Base-by-base conservation (phyloP, 106 monocot genomes). In the Dendrobium officinale region DNA sequence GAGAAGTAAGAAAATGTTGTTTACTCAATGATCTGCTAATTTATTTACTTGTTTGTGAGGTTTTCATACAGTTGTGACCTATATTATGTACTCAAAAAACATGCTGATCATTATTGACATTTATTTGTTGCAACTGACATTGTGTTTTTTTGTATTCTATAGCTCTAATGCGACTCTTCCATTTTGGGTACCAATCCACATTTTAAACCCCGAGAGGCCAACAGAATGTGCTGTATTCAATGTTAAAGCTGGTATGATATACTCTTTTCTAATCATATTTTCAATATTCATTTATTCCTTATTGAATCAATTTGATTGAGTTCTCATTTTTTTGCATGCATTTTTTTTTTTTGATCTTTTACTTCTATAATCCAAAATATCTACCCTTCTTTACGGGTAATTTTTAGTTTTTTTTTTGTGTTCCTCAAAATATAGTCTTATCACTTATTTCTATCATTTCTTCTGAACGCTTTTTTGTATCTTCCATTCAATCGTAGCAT, bases 141-240 rank as follows among this genome's bases (percentile, higher is more conserved):
- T 3, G 58, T 83, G 9, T 67, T 49, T 72, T 44, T 42, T 72
- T 10, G 16, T 67, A 55, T 24, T 84, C 88, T 87, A 75, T 90
- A 99, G 98, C 85, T 95, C 98, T 19, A 93, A 89, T 73, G 86
- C 92, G 79, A 93, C 91, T 77, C 89, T 92, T 67, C 98, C 98
- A 75, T 99, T 99, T 86, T 99, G 98, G 98, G 92, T 99, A 64
- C 98, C 98, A 20, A 95, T 99, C 85, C 91, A 99, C 80, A 91
- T 99, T 78, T 44, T 99, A 75, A 95, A 95, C 81, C 98, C 98
- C 26, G 98, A 99, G 87, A 92, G 98, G 80, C 95, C 98, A 67
- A 99, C 98, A 72, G 98, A 99, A 87, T 95, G 95, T 93, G 89
- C 98, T 43, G 95, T 95, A 7, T 95, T 99, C 72, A 95, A 99